Evolutionary conservation across 176 grass and related monocot genomes (phyloP).

Genomic region (Puccinellia tenuiflora): DNA sequence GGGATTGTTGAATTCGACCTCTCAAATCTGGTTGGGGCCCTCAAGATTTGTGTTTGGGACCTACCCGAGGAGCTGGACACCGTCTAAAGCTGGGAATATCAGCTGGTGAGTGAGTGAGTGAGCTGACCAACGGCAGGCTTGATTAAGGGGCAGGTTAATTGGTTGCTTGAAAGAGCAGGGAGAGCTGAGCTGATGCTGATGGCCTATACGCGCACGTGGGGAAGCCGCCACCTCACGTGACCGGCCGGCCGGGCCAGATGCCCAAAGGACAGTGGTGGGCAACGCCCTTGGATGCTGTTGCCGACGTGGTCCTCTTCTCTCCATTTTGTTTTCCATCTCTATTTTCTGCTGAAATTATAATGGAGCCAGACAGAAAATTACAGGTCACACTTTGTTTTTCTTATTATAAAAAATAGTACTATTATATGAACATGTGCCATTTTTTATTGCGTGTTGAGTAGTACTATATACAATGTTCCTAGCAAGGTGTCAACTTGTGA

Average conservation of each 20-base stretch:
- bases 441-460: neutral
- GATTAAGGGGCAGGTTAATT: slow-evolving; percentile 6
- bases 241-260: neutral
- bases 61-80: neutral
- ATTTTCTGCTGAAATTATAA: slow-evolving; percentile 5
- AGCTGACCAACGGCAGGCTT: slow-evolving; percentile 3
- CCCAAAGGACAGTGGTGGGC: slow-evolving; percentile 26
- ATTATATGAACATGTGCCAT: neutral
- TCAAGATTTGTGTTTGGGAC: neutral
- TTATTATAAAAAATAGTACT: no score
- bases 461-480: neutral
- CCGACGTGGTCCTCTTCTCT: slow-evolving; percentile 5
- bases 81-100: neutral
- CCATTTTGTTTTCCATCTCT: neutral
- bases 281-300: slow-evolving; percentile 42
- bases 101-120: neutral
- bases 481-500: neutral
- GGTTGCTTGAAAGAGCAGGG: slow-evolving; percentile 31
- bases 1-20: neutral
- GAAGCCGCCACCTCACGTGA: slow-evolving; percentile 34
- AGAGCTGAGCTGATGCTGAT: slow-evolving; percentile 22
- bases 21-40: neutral
- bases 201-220: slow-evolving; percentile 41
- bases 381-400: neutral
- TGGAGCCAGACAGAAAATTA: neutral